Conservation (phyloP, 2,329 filamentous ascomycete species). For the Fusarium illudens region DNA sequence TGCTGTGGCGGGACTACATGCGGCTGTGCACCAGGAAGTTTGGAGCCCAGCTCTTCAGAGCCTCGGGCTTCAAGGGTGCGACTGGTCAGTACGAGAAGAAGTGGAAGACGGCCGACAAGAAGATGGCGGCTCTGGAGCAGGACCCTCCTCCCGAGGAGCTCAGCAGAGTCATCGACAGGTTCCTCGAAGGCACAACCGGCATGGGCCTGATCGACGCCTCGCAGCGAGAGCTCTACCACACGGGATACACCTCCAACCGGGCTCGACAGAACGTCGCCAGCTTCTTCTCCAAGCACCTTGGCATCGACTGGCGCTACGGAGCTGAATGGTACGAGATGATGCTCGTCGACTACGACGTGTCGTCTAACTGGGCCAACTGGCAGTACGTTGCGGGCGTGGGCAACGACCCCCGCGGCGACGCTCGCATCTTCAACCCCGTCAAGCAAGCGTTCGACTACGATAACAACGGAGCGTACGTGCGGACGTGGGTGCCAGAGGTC, state of each 20-base stretch:
- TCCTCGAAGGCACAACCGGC: constrained; percentile 74
- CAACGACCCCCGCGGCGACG: constrained; percentile 77
- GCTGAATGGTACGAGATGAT: constrained; percentile 85
- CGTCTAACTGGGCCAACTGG: constrained; percentile 84
- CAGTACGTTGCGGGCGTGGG: constrained; percentile 83
- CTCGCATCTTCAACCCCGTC: constrained; percentile 81
- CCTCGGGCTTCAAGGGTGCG: constrained; percentile 67
- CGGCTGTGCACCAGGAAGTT: constrained; percentile 78
- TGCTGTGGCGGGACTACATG: constrained; percentile 86
- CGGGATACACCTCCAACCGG: constrained; percentile 81
- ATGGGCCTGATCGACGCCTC: constrained; percentile 81
- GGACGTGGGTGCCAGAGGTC: constrained; percentile 77
- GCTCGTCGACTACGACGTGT: constrained; percentile 78
- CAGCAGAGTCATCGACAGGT: constrained; percentile 60
- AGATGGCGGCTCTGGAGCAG: constrained; percentile 47
- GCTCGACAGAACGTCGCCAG: constrained; percentile 79
- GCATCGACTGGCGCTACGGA: constrained; percentile 81
- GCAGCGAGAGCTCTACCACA: constrained; percentile 76
- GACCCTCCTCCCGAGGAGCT: constrained; percentile 55
- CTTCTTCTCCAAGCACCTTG: constrained; percentile 76
- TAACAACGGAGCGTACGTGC: constrained; percentile 72
- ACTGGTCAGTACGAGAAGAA: constrained; percentile 52
- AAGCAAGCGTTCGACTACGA: constrained; percentile 85
- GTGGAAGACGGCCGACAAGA: constrained; percentile 58
- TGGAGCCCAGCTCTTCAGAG: constrained; percentile 67